Evolutionary conservation across 495 filamentous ascomycete species (phyloP).

Genomic region (Melanomma pulvis-pyrius): DNA sequence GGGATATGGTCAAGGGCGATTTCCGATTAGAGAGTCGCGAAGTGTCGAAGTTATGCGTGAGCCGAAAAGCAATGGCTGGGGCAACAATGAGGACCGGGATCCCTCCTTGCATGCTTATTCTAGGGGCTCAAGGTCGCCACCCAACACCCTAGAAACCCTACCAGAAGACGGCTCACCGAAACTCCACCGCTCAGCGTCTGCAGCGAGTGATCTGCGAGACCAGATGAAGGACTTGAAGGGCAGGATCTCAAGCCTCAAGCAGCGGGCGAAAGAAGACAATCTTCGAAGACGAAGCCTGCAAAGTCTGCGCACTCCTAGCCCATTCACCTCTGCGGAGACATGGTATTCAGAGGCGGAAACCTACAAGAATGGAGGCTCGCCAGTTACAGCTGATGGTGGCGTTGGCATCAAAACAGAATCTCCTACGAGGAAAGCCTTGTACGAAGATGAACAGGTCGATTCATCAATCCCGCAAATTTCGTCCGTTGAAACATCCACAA

Average conservation of each 20-base stretch:
- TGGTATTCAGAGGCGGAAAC: slow-evolving; percentile 58
- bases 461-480: slow-evolving; percentile 17
- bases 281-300: slow-evolving; percentile 82
- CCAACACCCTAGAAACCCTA: slow-evolving; percentile 40
- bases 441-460: slow-evolving; percentile 38
- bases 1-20: slow-evolving; percentile 25
- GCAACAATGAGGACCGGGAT: slow-evolving; percentile 12
- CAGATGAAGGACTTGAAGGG: slow-evolving; percentile 95
- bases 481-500: not conserved
- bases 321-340: slow-evolving; percentile 76
- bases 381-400: slow-evolving; percentile 34
- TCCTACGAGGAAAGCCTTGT: slow-evolving; percentile 53
- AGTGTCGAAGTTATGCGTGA: slow-evolving; percentile 36
- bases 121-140: slow-evolving; percentile 29
- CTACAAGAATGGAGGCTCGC: slow-evolving; percentile 31
- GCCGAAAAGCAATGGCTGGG: slow-evolving; percentile 6
- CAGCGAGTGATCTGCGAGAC: slow-evolving; percentile 69
- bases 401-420: slow-evolving; percentile 30
- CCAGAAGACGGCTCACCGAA: slow-evolving; percentile 56
- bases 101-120: slow-evolving; percentile 30
- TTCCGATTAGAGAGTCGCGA: slow-evolving; percentile 33
- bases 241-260: slow-evolving; percentile 80
- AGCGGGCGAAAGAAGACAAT: slow-evolving; percentile 80
- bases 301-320: slow-evolving; percentile 80
- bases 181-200: slow-evolving; percentile 55